A percentile compares a stretch with the other conserved stretches of the same genome.
These are phyloP conservation scores for Oenanthe javanica DNA, from an alignment of 140 eudicot species.

Conservation along the genomic window DNA sequence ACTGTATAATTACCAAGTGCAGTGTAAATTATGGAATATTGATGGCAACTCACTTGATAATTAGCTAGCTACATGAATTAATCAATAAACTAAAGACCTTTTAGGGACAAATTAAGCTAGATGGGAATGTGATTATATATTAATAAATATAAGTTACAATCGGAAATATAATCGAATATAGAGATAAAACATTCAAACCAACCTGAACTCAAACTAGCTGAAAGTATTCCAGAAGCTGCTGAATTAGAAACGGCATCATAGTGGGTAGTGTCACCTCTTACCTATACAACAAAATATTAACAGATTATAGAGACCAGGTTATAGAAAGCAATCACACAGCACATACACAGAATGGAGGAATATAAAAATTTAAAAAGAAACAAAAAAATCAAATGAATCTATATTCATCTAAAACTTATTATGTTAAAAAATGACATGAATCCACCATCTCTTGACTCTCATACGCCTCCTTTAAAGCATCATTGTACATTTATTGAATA, in stretches of 20 bases:
- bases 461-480: not conserved
- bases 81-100: not conserved
- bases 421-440: not conserved
- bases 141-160: not conserved
- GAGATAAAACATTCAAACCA: not conserved
- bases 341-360: not conserved
- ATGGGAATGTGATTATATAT: not conserved
- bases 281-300: constrained; percentile 31
- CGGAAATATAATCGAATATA: not conserved
- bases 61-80: not conserved
- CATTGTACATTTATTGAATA: not conserved
- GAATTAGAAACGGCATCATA: constrained; percentile 97
- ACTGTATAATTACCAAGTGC: not conserved
- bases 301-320: not conserved
- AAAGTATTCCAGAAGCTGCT: constrained; percentile 89
- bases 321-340: constrained; percentile 1
- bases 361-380: not conserved
- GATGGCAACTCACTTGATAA: not conserved
- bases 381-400: not conserved
- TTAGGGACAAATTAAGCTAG: not conserved
- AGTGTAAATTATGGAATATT: not conserved
- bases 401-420: not conserved
- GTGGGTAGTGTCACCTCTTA: constrained; percentile 95
- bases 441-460: not conserved
- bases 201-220: constrained; percentile 94